phyloP scores from a whole-genome alignment of 306 rosid species.

The Nissolia schottii region DNA sequence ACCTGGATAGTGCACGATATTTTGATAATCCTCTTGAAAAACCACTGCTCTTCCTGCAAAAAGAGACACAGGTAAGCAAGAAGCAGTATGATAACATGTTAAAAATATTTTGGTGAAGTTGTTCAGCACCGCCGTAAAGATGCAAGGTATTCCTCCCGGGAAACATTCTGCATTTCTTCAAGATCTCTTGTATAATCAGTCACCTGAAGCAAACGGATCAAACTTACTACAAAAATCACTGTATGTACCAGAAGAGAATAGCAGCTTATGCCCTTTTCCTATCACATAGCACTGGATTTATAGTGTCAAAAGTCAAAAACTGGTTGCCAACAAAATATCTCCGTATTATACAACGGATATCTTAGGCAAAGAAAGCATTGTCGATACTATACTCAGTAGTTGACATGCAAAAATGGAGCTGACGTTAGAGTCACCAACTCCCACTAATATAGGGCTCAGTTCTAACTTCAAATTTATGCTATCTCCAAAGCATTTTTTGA shows the following conservation, averaged over 20 bases:
- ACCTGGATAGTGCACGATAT: slow-evolving; percentile 95
- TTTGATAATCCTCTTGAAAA: slow-evolving; percentile 95
- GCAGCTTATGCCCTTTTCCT: background rate
- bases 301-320: background rate
- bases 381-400: background rate
- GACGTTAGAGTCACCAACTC: background rate
- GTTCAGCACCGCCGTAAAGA: slow-evolving; percentile 73
- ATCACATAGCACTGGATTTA: background rate
- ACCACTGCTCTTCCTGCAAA: slow-evolving; percentile 97
- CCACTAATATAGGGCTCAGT: background rate
- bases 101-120: slow-evolving; percentile 9
- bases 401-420: background rate
- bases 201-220: slow-evolving; percentile 55
- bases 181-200: slow-evolving; percentile 97
- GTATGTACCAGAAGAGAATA: background rate
- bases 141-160: slow-evolving; percentile 97
- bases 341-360: background rate
- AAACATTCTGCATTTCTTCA: slow-evolving; percentile 92
- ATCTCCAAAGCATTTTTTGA: slow-evolving; percentile 5
- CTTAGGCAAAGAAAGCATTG: slow-evolving; percentile 5
- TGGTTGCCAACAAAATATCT: slow-evolving; percentile 10
- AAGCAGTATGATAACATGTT: background rate
- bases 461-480: slow-evolving; percentile 1
- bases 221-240: slow-evolving; percentile 14
- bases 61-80: slow-evolving; percentile 40